Evolutionary conservation across 1,139 yeast species (phyloP), one percentile per base, ranked within the genome.

Genomic region (Debaryomyces robertsiae): DNA sequence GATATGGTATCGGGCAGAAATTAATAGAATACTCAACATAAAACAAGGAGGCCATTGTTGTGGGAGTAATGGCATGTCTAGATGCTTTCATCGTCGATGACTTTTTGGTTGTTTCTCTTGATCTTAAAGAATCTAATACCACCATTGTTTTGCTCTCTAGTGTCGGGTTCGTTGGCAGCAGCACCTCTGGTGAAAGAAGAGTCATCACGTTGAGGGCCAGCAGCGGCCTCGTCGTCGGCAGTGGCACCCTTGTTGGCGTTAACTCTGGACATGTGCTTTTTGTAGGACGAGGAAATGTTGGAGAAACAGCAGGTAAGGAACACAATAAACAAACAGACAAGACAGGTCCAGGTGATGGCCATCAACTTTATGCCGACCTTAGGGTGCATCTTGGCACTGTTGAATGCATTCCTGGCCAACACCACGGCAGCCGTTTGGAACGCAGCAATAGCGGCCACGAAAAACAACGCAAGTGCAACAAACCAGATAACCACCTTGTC

Each of bases 101-200:
- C 70, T 58, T 76, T 76, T 53, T 77, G 74, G 61, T 80, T 80
- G 61, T 80, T 80, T 71, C 89, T 82, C 67, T 83, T 82, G 46
- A 84, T 82, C 57, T 82, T 83, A 72, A 84, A 84, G 66, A 84
- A 84, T 63, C 87, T 81, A 54, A 84, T 84, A 41, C 91, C 93
- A 36, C 85, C 82, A 46, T 63, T 60, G 46, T 57, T 56, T 31
- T 61, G 65, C 51, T 77, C 69, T 48, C 63, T 67, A 39, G 54
- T 49, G 34, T 57, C 58, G 41, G 54, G 53, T 36, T 55, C 79
- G 25, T 51, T 63, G 17, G 61, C 57, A 7, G 66, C 66, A 22
- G 62, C 58, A 34, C 64, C 47, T 63, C 77, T 69, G 41, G 77
- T 71, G 54, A 70, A 72, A n/a, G 77, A 69, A 22, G 74, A 67